Evolutionary conservation across 208 protist genomes (phyloP), one percentile per base, ranked within the genome.

Genomic region (Novymonas esmeraldas): DNA sequence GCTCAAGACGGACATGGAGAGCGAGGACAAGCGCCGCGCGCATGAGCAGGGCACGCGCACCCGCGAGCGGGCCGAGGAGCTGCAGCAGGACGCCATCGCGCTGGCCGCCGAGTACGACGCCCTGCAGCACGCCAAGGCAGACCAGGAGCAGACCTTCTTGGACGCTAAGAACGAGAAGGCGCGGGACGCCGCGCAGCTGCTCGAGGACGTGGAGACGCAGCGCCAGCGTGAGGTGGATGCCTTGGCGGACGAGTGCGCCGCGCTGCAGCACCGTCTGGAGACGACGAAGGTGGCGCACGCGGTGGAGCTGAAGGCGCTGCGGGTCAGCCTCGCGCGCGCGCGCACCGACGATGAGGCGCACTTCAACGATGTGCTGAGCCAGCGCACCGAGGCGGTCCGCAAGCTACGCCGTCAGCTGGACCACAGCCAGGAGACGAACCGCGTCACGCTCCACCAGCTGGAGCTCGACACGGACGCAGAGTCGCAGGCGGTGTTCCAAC

Each of bases 381-480:
- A 94, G 67, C 73, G 87, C 29, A 50, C 69, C 31, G 81, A 91
- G 64, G 79, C 75, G 5, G 55, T 94, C 22, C 63, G 84, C 42
- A 89, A 87, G 62, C 69, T 96, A 13, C 56, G 69, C 33, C 62
- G 81, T 3, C 85, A 95, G 67, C 73, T 94, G 20, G 76, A 83
- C 50, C 87, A 90, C 2, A 81, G 64, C 44, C 57, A 84, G 49
- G 81, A 95, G 64, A 87, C 93, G 22, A 94, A 97, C 57, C 67
- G 81, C 29, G 95, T 98, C 71, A 90, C 84, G 44, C 77, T 82
- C 28, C 80, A 75, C 29, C 95, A 98, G 79, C 78, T 98, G 5
- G 97, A 98, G 71, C 75, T 98, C 28, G 97, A 99, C 70, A 97
- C 90, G 14, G 97, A 99, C 63, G 79, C 81, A 1, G 97, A 99